Conservation (phyloP, 192 early-diverging fungal species). For the Jimgerdemannia lactiflua region DNA sequence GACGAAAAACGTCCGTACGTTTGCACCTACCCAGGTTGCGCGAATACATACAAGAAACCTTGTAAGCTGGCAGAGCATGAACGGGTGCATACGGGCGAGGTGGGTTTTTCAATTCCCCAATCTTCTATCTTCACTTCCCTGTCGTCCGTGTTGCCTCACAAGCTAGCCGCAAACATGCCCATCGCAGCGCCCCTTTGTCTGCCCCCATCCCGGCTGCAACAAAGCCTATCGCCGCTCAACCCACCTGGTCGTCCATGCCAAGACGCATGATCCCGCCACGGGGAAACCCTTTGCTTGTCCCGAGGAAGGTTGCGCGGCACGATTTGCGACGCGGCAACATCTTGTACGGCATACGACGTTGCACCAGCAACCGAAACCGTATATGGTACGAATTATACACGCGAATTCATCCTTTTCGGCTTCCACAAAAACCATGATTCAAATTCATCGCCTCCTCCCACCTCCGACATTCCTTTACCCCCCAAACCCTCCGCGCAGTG, state of each 20-base stretch:
- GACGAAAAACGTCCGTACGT: neutral
- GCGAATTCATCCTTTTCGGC: too few species aligned
- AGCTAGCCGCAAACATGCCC: neutral
- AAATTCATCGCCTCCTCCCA: too few species aligned
- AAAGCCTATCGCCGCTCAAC: conserved; percentile 29
- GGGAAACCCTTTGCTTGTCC: conserved; percentile 17
- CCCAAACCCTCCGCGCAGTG: conserved; percentile 8
- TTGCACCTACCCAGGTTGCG: conserved; percentile 31
- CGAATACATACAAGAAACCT: conserved; percentile 29
- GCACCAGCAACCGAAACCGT: conserved; percentile 14
- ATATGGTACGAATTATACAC: neutral
- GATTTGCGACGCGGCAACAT: conserved; percentile 31
- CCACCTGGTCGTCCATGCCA: conserved; percentile 28
- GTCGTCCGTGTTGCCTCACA: neutral
- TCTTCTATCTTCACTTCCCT: neutral
- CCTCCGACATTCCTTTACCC: too few species aligned
- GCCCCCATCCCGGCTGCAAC: conserved; percentile 26
- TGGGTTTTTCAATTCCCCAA: conserved; percentile 3
- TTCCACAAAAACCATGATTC: too few species aligned
- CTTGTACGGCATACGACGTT: conserved; percentile 28
- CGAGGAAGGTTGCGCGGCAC: conserved; percentile 22
- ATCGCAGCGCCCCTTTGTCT: conserved; percentile 38
- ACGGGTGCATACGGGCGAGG: conserved; percentile 35
- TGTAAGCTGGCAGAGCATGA: conserved; percentile 31
- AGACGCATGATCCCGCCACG: conserved; percentile 20